A percentile compares a stretch with the other conserved stretches of the same genome.
Conservation (phyloP, 106 monocot genomes). For the Ottelia alismoides region DNA sequence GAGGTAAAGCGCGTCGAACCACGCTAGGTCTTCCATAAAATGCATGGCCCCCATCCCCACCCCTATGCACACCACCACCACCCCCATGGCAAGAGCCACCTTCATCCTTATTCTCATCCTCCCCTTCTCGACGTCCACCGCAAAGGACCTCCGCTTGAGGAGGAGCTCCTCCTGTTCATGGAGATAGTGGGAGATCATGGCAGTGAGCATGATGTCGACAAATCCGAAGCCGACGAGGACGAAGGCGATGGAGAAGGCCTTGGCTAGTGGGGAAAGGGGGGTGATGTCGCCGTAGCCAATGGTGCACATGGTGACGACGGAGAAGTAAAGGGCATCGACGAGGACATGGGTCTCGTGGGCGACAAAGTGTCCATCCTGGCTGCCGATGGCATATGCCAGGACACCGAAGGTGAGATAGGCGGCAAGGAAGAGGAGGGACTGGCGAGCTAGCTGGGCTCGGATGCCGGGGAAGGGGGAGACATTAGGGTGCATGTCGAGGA, state of each 20-base stretch:
- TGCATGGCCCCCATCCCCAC: slow-evolving; percentile 37
- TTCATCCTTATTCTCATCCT: slow-evolving; percentile 74
- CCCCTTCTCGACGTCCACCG: slow-evolving; percentile 80
- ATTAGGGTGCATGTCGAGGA: not conserved
- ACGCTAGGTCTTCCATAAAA: slow-evolving; percentile 42
- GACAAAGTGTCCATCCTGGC: slow-evolving; percentile 31
- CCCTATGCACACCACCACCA: slow-evolving; percentile 51
- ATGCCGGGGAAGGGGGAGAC: not conserved
- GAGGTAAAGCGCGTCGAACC: slow-evolving; percentile 70
- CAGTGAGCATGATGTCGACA: slow-evolving; percentile 70
- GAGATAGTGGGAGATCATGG: slow-evolving; percentile 72
- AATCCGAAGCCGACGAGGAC: slow-evolving; percentile 82
- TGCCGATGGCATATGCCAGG: slow-evolving; percentile 27
- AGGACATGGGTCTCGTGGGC: slow-evolving; percentile 40
- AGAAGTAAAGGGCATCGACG: slow-evolving; percentile 81
- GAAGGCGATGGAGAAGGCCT: slow-evolving; percentile 79
- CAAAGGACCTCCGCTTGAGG: too few species aligned
- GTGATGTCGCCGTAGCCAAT: slow-evolving; percentile 95
- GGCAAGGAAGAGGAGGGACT: slow-evolving; percentile 40
- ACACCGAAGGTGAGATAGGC: slow-evolving; percentile 67
- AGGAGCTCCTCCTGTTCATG: slow-evolving; percentile 65
- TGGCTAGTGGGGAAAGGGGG: slow-evolving; percentile 41
- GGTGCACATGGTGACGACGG: slow-evolving; percentile 81
- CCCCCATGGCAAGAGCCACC: slow-evolving; percentile 54
- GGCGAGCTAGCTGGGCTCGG: slow-evolving; percentile 20